Evolutionary conservation across 106 monocot species (phyloP).

Genomic region (Gastrodia elata): DNA sequence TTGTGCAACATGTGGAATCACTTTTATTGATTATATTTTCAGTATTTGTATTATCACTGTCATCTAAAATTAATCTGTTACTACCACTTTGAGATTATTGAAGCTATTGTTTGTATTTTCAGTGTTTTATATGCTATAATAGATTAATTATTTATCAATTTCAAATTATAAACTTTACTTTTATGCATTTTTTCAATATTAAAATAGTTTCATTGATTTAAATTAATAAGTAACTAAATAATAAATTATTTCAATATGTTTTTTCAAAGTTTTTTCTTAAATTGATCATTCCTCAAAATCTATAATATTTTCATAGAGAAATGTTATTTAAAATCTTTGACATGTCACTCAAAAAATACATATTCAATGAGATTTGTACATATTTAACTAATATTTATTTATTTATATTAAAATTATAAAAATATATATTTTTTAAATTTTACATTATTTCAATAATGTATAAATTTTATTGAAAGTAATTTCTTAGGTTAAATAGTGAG

Average conservation of each 20-base stretch:
- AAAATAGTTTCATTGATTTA: background rate
- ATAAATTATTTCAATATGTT: background rate
- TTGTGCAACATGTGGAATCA: background rate
- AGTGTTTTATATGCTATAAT: background rate
- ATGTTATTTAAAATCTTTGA: too few species aligned
- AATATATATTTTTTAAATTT: too few species aligned
- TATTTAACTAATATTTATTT: too few species aligned
- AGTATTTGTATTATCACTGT: too few species aligned
- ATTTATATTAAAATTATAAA: too few species aligned
- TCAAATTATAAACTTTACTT: background rate
- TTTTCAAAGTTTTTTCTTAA: too few species aligned
- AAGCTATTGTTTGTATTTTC: background rate
- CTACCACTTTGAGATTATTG: background rate
- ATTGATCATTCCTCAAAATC: background rate
- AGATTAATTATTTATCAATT: background rate
- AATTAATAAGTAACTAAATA: background rate
- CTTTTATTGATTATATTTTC: too few species aligned
- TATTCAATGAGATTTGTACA: too few species aligned
- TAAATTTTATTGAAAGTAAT: too few species aligned
- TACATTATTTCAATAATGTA: too few species aligned
- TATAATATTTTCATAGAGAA: background rate
- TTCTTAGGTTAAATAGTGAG: too few species aligned
- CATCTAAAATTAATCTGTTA: background rate
- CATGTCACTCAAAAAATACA: too few species aligned
- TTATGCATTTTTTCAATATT: background rate